phyloP scores from a whole-genome alignment of 495 filamentous ascomycete species.

The Penicillium alfredii region DNA sequence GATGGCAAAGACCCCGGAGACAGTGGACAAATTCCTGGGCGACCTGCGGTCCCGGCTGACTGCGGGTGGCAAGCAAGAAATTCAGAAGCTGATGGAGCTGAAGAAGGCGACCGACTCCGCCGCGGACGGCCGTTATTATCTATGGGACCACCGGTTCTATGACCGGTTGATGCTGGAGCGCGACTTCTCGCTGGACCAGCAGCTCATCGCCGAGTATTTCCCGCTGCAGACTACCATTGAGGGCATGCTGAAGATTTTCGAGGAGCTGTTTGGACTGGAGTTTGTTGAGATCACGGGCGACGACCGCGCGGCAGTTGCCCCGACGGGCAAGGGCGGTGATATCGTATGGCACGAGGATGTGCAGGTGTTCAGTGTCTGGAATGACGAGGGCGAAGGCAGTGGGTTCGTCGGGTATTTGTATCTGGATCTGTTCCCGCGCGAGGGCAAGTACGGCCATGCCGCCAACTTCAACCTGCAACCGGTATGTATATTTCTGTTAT shows the following conservation, averaged over 20 bases:
- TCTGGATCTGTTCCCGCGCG: conserved; percentile 60
- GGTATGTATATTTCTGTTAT: conserved; percentile 21
- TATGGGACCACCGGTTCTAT: conserved; percentile 89
- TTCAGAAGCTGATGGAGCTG: conserved; percentile 60
- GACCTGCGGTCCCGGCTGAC: conserved; percentile 71
- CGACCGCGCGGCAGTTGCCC: conserved; percentile 50
- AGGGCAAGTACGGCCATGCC: conserved; percentile 64
- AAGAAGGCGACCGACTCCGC: conserved; percentile 70
- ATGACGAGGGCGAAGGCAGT: conserved; percentile 57
- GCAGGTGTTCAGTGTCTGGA: conserved; percentile 64
- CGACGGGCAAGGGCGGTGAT: conserved; percentile 54
- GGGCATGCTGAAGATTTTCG: conserved; percentile 93
- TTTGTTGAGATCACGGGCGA: conserved; percentile 74
- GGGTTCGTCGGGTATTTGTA: conserved; percentile 70
- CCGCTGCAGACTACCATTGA: conserved; percentile 75
- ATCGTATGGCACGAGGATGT: conserved; percentile 71
- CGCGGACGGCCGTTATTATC: conserved; percentile 70
- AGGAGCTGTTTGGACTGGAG: conserved; percentile 82
- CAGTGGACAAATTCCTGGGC: conserved; percentile 75
- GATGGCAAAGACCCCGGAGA: conserved; percentile 92
- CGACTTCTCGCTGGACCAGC: conserved; percentile 82
- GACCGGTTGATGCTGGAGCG: conserved; percentile 88
- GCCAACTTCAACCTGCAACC: conserved; percentile 78
- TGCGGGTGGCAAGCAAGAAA: conserved; percentile 73
- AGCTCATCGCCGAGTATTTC: conserved; percentile 91